Conservation (phyloP, 441 rosid species). For the Arabidopsis hybrid region DNA sequence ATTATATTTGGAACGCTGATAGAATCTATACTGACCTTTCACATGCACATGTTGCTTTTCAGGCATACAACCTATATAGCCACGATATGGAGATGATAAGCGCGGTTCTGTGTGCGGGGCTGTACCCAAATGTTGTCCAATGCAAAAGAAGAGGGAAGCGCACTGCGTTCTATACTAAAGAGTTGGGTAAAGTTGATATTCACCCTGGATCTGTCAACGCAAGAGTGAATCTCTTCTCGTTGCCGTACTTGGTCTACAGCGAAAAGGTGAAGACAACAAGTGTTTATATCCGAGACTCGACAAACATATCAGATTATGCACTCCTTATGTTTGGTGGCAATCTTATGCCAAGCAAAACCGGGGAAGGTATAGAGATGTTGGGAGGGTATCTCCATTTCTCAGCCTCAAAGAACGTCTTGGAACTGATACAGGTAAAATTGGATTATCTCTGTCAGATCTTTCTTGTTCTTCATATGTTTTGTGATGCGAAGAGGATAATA, state of each 20-base stretch:
- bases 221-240: conserved; percentile 71
- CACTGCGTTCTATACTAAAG: conserved; percentile 85
- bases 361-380: conserved; percentile 95
- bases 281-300: conserved; percentile 83
- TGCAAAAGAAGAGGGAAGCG: conserved; percentile 98
- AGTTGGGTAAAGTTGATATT: conserved; percentile 92
- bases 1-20: background rate
- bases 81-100: conserved; percentile 87
- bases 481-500: conserved; percentile 13
- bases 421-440: conserved; percentile 69
- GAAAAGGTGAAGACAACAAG: conserved; percentile 88
- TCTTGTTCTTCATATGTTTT: background rate
- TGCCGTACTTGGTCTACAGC: conserved; percentile 87
- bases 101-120: conserved; percentile 92
- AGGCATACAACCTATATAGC: conserved; percentile 89
- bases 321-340: conserved; percentile 90
- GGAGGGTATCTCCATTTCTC: conserved; percentile 97
- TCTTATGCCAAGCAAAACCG: conserved; percentile 72
- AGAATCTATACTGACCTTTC: conserved; percentile 20
- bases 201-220: conserved; percentile 97
- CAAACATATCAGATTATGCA: conserved; percentile 94
- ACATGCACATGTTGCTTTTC: conserved; percentile 20
- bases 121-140: conserved; percentile 95
- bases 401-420: conserved; percentile 77
- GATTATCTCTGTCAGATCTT: conserved; percentile 1